Conservation (phyloP, 306 rosid genomes). For the Nissolia schottii region DNA sequence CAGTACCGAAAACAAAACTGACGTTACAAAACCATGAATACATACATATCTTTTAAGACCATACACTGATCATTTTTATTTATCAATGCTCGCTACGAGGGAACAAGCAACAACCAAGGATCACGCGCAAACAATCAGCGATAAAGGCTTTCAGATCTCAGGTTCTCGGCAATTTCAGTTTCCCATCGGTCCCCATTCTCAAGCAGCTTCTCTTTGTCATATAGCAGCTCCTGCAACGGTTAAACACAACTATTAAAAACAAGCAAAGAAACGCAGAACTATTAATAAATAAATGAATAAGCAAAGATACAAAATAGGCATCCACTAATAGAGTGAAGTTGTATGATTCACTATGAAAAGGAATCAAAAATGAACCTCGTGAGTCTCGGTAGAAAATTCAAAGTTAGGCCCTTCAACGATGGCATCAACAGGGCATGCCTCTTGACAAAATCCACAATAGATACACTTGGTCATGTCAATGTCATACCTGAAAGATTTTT, state of each 20-base stretch:
- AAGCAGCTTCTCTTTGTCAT: constrained; percentile 97
- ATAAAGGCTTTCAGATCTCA: constrained; percentile 93
- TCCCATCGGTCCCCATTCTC: constrained; percentile 99
- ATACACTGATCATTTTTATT: constrained; percentile 39
- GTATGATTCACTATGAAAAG: constrained; percentile 3
- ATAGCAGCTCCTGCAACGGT: constrained; percentile 80
- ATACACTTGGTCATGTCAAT: constrained; percentile 99
- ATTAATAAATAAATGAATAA: not conserved
- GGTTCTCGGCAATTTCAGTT: constrained; percentile 95
- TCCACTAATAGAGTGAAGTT: not conserved
- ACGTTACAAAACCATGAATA: not conserved
- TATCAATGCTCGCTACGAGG: constrained; percentile 14
- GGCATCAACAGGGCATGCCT: constrained; percentile 99
- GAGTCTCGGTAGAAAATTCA: constrained; percentile 93
- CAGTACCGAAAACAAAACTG: not conserved
- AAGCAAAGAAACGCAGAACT: too few relatives aligned
- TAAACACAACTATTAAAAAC: too few relatives aligned
- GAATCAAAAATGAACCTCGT: constrained; percentile 58
- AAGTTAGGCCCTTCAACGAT: constrained; percentile 99
- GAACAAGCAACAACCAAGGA: constrained; percentile 13
- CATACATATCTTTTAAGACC: constrained; percentile 22
- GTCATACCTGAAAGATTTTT: constrained; percentile 67
- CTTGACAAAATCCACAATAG: constrained; percentile 99
- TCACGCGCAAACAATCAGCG: constrained; percentile 48
- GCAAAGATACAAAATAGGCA: not conserved